A percentile compares a stretch with the other conserved stretches of the same genome.
Conservation (phyloP, 495 filamentous ascomycete genomes). For the Talaromyces stipitatus region DNA sequence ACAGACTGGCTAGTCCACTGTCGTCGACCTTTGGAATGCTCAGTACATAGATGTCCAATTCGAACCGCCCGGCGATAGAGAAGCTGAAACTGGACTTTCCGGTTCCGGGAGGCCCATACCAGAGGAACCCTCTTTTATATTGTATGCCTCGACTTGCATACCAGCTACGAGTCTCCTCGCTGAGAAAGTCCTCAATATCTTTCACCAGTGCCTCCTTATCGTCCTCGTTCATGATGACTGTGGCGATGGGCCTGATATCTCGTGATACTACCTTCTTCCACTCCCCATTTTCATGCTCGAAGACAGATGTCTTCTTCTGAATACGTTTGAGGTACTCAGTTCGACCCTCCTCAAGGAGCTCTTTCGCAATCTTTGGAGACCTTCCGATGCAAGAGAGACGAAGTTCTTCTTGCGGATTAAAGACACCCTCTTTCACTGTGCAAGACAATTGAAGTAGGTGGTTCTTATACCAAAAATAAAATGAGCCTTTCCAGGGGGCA, state of each 20-base stretch:
- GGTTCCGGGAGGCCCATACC: conserved; percentile 60
- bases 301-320: conserved; percentile 42
- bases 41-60: conserved; percentile 54
- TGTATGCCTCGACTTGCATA: conserved; percentile 51
- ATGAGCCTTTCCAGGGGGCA: conserved; percentile 55
- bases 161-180: conserved; percentile 11
- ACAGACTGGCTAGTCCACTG: conserved; percentile 32
- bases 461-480: conserved; percentile 58
- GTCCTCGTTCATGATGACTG: conserved; percentile 4
- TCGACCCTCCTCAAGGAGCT: conserved; percentile 57
- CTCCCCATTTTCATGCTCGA: conserved; percentile 2
- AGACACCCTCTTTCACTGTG: conserved; percentile 20
- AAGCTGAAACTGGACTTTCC: conserved; percentile 55
- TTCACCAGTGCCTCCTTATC: conserved; percentile 8
- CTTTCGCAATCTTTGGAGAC: conserved; percentile 43
- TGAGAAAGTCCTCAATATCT: conserved; percentile 4
- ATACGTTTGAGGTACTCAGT: conserved; percentile 49
- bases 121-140: conserved; percentile 52
- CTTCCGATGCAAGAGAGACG: conserved; percentile 55
- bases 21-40: conserved; percentile 18
- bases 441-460: conserved; percentile 50
- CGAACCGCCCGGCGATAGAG: conserved; percentile 51
- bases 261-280: neutral
- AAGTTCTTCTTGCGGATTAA: conserved; percentile 48
- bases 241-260: neutral